These are phyloP conservation scores for Cardiosporidium cionae DNA, from an alignment of 169 alveolate genomes.

Conservation along the genomic window DNA sequence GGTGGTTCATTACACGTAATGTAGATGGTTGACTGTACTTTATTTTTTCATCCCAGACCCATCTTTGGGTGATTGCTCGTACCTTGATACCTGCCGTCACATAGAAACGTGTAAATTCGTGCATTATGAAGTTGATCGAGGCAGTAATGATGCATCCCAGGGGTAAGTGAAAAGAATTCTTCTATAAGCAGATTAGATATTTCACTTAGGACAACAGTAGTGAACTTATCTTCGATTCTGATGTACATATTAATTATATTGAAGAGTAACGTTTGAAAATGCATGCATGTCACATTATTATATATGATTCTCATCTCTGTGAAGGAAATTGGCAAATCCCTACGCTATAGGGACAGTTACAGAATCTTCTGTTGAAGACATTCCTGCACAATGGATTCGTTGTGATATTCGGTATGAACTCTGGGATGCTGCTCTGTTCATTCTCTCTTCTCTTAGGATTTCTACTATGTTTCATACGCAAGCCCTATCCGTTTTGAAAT, in stretches of 20 bases:
- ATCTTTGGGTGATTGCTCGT: slow-evolving; percentile 83
- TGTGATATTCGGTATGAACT: slow-evolving; percentile 50
- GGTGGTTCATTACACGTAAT: no score
- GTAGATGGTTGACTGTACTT: no score
- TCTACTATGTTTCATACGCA: no score
- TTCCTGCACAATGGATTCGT: slow-evolving; percentile 70
- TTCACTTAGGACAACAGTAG: background rate
- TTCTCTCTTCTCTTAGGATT: no score
- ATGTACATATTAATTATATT: no score
- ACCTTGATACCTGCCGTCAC: slow-evolving; percentile 86
- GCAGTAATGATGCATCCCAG: slow-evolving; percentile 43
- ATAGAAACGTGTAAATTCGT: slow-evolving; percentile 80
- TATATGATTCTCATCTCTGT: no score
- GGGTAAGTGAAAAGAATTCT: slow-evolving; percentile 14
- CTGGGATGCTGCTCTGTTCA: no score
- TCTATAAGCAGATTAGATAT: background rate
- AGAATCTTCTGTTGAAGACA: slow-evolving; percentile 6
- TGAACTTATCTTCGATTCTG: background rate
- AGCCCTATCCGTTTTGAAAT: no score
- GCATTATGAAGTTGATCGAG: slow-evolving; percentile 82
- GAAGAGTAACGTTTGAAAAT: no score
- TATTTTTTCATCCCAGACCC: background rate
- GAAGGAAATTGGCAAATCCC: no score
- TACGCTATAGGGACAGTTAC: slow-evolving; percentile 23
- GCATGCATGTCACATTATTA: no score